Evolutionary conservation across 1,284 basidiomycete genomes (phyloP), one percentile per base, ranked within the genome.

Genomic region (Trametes versicolor): DNA sequence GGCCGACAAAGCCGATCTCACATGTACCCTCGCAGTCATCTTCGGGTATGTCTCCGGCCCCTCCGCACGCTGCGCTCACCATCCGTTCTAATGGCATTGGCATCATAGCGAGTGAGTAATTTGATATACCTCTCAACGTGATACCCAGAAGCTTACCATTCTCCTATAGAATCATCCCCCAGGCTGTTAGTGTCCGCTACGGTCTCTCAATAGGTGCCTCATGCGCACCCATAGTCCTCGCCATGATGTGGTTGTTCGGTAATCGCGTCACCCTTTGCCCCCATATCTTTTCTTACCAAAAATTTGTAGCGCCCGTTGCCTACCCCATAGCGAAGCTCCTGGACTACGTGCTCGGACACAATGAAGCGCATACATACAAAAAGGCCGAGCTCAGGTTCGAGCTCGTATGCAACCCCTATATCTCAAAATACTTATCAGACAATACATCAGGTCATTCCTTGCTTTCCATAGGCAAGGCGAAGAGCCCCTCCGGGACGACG

Each of bases 261-360:
- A 66, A 51, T 19, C 54, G 51, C n/a, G 49, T 45, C 62, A 19
- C 21, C 19, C 10, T 7, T 4, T 45, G 36, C 17, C 37, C 4
- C 4, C 17, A 2, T 41, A 19, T 29, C 8, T 41, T 27, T 36
- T 49, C 62, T 69, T 39, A 43, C 52, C 23, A 25, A 36, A 32
- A 29, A 36, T 50, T 47, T 54, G 19, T 58, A 92, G 91, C 92
- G 1, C 94, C 95, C 2, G 83, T 97, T 60, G 95, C 96, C 0
- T 97, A 87, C 82, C 96, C 96, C 1, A 94, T 91, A 60, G 95
- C 96, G 12, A 94, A 94, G 74, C 81, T 97, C 0, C 87, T 97
- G 39, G 96, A 97, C 76, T 84, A 79, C 50, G 84, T 90, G 1
- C 88, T 97, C 1, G 96, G 96, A 34, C 82, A 79, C 2, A 82